Base-by-base conservation (phyloP, 2,329 filamentous ascomycete genomes). In the Fusarium tuaranense region DNA sequence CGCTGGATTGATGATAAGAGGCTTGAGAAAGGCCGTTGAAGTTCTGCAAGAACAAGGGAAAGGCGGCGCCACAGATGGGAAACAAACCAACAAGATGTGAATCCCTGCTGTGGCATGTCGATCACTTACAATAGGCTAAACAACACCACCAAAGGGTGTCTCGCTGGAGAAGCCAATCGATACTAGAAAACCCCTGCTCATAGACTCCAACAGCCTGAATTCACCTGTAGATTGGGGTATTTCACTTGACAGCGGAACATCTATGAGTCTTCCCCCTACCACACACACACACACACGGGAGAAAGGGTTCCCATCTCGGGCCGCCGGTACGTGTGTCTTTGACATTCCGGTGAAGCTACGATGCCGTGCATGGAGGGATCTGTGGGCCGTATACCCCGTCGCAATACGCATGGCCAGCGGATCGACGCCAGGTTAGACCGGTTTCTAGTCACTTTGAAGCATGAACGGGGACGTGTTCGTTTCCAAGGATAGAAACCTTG, bases 351-450 rank as follows among this genome's bases (percentile, higher is more conserved):
- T 58, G 63, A 51, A 18, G n/a, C 16, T 51, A 36, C 48, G 16
- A 55, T 53, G 48, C 25, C 48, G 27, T 53, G 48, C 48, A 55
- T 55, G 32, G 53, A 20, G 51, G 53, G 5, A 36, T 36, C 55
- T 58, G 57, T 39, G 57, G 57, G 34, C 34, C 22, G 34, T 32
- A 41, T 41, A n/a, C 36, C 65, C 48, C 58, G 48, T 63, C 13
- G 16, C 22, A 27, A 53, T 63, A 63, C 61, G 61, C 51, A 55
- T 32, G 61, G 61, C 25, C 34, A 39, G 41, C 55, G 34, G 44
- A 39, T 46, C 58, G 60, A 53, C 67, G 51, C 51, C 59, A 63
- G 53, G 12, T 51, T 57, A 57, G 60, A 68, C 36, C 20, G 63
- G 63, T 63, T 62, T 63, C 18, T 16, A 32, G 30, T 32, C 30